Percentiles rank a stretch among this genome's conserved stretches.
These are phyloP conservation scores for Malassezia vespertilionis DNA, from an alignment of 1,284 basidiomycete species.

Conservation along the genomic window DNA sequence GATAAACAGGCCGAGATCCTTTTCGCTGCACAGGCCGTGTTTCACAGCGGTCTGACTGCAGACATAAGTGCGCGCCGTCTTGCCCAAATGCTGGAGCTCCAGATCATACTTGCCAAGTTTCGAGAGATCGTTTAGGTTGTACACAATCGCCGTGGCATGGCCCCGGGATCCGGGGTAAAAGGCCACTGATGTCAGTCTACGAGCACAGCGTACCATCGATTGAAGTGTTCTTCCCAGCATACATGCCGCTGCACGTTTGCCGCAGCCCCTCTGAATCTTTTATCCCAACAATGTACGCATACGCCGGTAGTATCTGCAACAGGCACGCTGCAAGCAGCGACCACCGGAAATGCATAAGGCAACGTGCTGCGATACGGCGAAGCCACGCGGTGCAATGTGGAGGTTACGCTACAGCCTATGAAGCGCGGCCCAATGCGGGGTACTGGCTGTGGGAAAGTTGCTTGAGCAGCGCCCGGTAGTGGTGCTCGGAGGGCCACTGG, in stretches of 20 bases:
- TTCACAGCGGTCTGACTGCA: conserved; percentile 21
- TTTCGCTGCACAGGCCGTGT: conserved; percentile 23
- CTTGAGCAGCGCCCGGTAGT: neutral
- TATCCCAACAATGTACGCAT: conserved; percentile 28
- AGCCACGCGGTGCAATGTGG: neutral
- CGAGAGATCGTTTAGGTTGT: conserved; percentile 79
- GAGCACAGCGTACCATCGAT: conserved; percentile 60
- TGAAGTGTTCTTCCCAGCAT: conserved; percentile 64
- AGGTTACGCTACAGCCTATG: neutral
- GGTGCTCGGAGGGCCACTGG: neutral
- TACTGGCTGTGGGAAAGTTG: neutral
- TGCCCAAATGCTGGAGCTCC: conserved; percentile 14
- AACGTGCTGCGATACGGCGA: neutral
- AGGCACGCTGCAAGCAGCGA: neutral
- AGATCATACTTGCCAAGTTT: conserved; percentile 61
- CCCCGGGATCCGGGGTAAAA: conserved; percentile 69
- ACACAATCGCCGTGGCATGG: conserved; percentile 85
- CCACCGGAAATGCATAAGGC: neutral
- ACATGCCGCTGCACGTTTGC: conserved; percentile 93
- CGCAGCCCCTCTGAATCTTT: conserved; percentile 56
- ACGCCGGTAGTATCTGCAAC: neutral
- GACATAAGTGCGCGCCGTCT: conserved; percentile 57
- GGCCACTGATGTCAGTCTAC: conserved; percentile 55
- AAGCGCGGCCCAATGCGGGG: neutral
- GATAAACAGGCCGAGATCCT: conserved; percentile 36